Evolutionary conservation across 1,139 yeast genomes (phyloP).

Genomic region (Diutina siamensis): DNA sequence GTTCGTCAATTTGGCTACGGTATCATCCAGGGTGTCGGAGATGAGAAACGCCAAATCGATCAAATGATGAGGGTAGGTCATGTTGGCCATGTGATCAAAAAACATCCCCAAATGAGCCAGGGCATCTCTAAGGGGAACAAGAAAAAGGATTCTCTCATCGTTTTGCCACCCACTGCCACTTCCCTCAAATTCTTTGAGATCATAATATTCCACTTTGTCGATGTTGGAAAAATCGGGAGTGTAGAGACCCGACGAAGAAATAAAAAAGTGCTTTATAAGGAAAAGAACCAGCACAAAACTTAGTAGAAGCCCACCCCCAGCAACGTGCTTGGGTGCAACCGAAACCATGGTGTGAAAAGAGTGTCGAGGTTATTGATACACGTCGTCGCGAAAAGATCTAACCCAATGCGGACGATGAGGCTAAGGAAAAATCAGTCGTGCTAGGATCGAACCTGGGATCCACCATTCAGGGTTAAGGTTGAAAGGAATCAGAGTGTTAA

Average conservation of each 20-base stretch:
- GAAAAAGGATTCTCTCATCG: slow-evolving; percentile 50
- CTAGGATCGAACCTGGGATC: too few species aligned
- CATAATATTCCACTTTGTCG: slow-evolving; percentile 28
- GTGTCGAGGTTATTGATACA: neutral
- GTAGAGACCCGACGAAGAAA: slow-evolving; percentile 7
- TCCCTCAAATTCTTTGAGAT: slow-evolving; percentile 40
- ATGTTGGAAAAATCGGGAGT: slow-evolving; percentile 15
- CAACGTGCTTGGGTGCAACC: slow-evolving; percentile 1
- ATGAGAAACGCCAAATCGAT: slow-evolving; percentile 50
- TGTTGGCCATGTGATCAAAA: slow-evolving; percentile 42
- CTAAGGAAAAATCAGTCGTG: too few species aligned
- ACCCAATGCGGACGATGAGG: neutral
- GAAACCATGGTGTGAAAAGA: neutral
- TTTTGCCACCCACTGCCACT: slow-evolving; percentile 32
- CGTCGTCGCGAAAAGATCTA: neutral
- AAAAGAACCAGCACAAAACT: neutral
- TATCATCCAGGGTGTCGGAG: slow-evolving; percentile 20
- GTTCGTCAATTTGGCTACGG: slow-evolving; percentile 1
- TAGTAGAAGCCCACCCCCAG: slow-evolving; percentile 5
- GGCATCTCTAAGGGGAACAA: slow-evolving; percentile 52
- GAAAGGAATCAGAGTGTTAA: too few species aligned
- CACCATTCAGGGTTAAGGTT: too few species aligned
- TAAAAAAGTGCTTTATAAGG: neutral
- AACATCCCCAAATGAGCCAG: slow-evolving; percentile 55
- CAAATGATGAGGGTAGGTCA: slow-evolving; percentile 46